These are phyloP conservation scores for Kwoniella sp. DNA, from an alignment of 768 basidiomycete species.

Conservation along the genomic window DNA sequence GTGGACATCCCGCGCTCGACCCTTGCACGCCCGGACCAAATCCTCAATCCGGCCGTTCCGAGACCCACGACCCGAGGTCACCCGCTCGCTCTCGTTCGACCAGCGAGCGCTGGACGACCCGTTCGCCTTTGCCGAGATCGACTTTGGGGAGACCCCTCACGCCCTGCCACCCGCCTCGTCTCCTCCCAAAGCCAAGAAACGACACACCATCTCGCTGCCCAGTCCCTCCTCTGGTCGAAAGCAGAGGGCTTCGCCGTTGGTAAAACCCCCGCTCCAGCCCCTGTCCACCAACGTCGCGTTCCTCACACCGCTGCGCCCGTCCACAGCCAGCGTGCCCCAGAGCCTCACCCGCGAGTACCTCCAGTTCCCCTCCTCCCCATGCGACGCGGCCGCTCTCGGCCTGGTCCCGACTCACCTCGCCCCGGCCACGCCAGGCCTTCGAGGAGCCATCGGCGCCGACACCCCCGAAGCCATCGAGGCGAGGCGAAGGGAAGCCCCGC, in stretches of 20 bases:
- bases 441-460: slow-evolving; percentile 8
- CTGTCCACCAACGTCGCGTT: slow-evolving; percentile 7
- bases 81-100: slow-evolving; percentile 9
- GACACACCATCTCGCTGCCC: slow-evolving; percentile 12
- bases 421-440: slow-evolving; percentile 11
- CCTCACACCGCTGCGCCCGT: slow-evolving; percentile 4
- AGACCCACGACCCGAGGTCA: slow-evolving; percentile 18
- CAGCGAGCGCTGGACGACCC: slow-evolving; percentile 6
- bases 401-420: slow-evolving; percentile 11
- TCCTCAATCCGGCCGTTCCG: slow-evolving; percentile 20
- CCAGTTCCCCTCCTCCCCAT: slow-evolving; percentile 10
- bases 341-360: slow-evolving; percentile 9
- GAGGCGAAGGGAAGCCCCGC: too few relatives aligned
- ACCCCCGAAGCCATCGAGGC: too few relatives aligned
- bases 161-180: not conserved
- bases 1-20: not conserved
- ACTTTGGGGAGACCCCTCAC: not conserved
- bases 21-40: slow-evolving; percentile 3
- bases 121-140: not conserved
- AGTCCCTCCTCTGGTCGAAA: slow-evolving; percentile 8
- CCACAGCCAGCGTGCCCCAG: not conserved
- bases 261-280: not conserved
- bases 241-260: slow-evolving; percentile 4
- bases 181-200: not conserved
- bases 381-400: slow-evolving; percentile 2